Evolutionary conservation across 148 eudicot genomes (phyloP).

Genomic region (Bassia scoparia): DNA sequence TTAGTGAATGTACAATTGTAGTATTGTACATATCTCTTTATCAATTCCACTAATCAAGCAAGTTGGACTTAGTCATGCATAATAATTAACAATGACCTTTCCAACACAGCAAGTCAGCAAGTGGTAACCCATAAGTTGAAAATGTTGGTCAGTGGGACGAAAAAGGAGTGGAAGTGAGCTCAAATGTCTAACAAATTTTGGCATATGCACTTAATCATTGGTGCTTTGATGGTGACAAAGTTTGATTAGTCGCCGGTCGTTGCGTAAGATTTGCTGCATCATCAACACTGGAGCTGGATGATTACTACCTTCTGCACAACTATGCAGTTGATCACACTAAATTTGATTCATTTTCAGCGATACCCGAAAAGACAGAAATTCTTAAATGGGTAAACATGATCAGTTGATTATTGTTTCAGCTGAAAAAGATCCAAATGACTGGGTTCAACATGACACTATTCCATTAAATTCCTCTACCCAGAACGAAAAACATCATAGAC

Average conservation of each 20-base stretch:
- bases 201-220: neutral
- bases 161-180: neutral
- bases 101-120: neutral
- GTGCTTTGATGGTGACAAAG: neutral
- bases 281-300: no score
- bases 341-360: no score
- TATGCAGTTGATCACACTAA: no score
- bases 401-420: neutral
- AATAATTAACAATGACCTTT: no score
- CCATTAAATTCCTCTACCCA: neutral
- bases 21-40: no score
- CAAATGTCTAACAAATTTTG: neutral
- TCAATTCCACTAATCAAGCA: no score
- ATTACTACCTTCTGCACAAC: no score
- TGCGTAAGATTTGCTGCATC: no score
- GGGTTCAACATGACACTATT: neutral
- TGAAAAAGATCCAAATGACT: neutral
- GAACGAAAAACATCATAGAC: conserved; percentile 5
- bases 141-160: neutral
- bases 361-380: no score
- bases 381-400: no score
- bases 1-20: no score
- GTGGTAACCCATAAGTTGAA: conserved; percentile 1
- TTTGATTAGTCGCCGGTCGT: neutral
- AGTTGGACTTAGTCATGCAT: no score